Base-by-base conservation (phyloP, 1,139 yeast species). In the Suhomyces yuchorum region DNA sequence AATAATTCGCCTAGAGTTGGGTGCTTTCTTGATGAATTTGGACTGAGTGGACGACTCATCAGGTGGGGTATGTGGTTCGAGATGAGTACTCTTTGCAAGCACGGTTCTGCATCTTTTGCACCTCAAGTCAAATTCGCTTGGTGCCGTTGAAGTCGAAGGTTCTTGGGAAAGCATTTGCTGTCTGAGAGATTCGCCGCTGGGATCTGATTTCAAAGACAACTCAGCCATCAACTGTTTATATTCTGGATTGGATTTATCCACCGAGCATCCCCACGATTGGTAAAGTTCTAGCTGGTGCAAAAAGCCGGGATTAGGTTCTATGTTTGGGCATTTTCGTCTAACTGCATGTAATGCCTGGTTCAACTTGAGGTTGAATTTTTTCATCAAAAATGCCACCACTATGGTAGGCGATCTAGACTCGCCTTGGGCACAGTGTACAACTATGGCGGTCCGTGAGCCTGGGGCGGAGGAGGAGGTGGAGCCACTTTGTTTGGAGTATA, bases 371-470 rank as follows among this genome's bases (percentile, higher is more conserved):
- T 81, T 77, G 65, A 85, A 83, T 52, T 81, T 78, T 59, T 81
- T 80, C 95, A 93, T 91, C 52, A 93, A 66, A 63, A 86, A 93
- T 2, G 96, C 96, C 37, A 84, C 75, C 12, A 84, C 71, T 28
- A 90, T 72, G 0, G 96, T 71, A 0, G 82, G 89, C 1, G 96
- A 86, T 54, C 99, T 71, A 2, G 96, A 88, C 23, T 84, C 80
- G 1, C 99, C 99, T 26, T 96, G 97, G 48, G 91, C 89, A 62
- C 95, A 87, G 61, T 86, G 89, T 5, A 87, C 71, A 41, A 83
- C 68, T 0, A 86, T 70, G 20, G 43, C 43, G 14, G 15, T 23
- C 8, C 12, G 33, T 3, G 40, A 15, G 5, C 12, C n/a, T 3
- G 46, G 32, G 35, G 49, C 62, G 49, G 68, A 9, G 3, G 40